A percentile compares a stretch with the other conserved stretches of the same genome.
Evolutionary conservation across 2,329 filamentous ascomycete genomes (phyloP).

Genomic region (Incumbomyces lentus): DNA sequence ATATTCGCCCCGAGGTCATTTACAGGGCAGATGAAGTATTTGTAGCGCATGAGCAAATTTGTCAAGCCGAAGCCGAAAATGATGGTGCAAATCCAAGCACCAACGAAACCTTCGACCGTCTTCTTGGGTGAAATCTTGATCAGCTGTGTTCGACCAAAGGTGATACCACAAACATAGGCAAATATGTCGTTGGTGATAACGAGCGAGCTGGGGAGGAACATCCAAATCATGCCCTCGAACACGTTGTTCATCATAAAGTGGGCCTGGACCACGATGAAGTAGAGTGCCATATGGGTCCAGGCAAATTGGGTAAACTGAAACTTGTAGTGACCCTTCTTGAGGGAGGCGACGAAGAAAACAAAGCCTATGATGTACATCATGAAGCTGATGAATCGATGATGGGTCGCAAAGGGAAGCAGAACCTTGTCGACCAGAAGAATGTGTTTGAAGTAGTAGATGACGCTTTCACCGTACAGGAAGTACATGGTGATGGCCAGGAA

Average conservation of each 20-base stretch:
- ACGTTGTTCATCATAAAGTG: slow-evolving; percentile 99
- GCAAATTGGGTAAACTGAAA: slow-evolving; percentile 99
- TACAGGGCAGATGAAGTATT: slow-evolving; percentile 97
- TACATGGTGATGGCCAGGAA: slow-evolving; percentile 99
- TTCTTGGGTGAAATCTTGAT: slow-evolving; percentile 99
- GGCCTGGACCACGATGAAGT: slow-evolving; percentile 92
- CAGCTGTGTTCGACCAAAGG: slow-evolving; percentile 88
- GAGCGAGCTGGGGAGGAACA: slow-evolving; percentile 86
- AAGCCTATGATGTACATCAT: slow-evolving; percentile 97
- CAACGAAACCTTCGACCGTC: slow-evolving; percentile 95
- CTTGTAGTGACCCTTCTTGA: slow-evolving; percentile 91
- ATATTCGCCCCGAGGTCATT: slow-evolving; percentile 92
- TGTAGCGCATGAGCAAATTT: slow-evolving; percentile 75
- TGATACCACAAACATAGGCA: slow-evolving; percentile 94
- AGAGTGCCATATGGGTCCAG: slow-evolving; percentile 98
- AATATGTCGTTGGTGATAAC: slow-evolving; percentile 99
- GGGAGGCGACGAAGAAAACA: slow-evolving; percentile 90
- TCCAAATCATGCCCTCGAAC: slow-evolving; percentile 99
- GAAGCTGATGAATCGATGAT: slow-evolving; percentile 98
- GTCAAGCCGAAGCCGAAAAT: slow-evolving; percentile 74
- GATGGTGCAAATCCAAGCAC: slow-evolving; percentile 90
- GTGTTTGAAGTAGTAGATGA: slow-evolving; percentile 99
- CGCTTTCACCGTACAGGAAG: slow-evolving; percentile 95
- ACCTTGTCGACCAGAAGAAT: slow-evolving; percentile 92
- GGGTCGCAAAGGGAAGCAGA: slow-evolving; percentile 82